Conservation (phyloP, 148 eudicot genomes). For the Nepenthes mirabilis region DNA sequence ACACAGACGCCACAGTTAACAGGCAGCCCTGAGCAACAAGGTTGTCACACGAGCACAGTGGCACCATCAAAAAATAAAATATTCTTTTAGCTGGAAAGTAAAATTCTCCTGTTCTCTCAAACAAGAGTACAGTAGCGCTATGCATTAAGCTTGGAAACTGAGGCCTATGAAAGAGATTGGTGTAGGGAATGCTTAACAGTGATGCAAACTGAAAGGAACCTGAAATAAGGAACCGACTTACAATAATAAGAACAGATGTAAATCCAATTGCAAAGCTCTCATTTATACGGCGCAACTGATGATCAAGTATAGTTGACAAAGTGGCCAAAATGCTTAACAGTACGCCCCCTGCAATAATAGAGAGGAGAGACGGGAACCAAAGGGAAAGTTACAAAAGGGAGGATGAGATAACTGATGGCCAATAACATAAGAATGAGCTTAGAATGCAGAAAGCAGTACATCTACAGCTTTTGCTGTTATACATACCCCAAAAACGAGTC, state of each 20-base stretch:
- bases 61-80: too few species aligned
- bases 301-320: constrained; percentile 75
- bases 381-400: neutral
- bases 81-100: too few species aligned
- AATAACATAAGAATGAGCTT: neutral
- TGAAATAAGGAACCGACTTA: constrained; percentile 28
- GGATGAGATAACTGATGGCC: neutral
- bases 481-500: constrained; percentile 98
- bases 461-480: constrained; percentile 2
- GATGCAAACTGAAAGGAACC: constrained; percentile 1
- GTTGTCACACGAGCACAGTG: neutral
- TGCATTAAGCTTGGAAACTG: neutral
- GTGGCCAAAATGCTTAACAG: constrained; percentile 81
- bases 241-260: constrained; percentile 90
- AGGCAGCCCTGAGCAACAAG: neutral
- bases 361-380: neutral
- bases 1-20: too few species aligned
- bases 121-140: neutral
- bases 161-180: neutral
- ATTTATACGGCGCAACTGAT: constrained; percentile 61
- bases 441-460: constrained; percentile 3
- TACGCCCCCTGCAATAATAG: constrained; percentile 54
- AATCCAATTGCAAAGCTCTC: constrained; percentile 83
- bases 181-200: neutral
- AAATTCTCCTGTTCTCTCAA: too few species aligned